Conservation (phyloP, 2,329 filamentous ascomycete species). For the Cytospora mali region DNA sequence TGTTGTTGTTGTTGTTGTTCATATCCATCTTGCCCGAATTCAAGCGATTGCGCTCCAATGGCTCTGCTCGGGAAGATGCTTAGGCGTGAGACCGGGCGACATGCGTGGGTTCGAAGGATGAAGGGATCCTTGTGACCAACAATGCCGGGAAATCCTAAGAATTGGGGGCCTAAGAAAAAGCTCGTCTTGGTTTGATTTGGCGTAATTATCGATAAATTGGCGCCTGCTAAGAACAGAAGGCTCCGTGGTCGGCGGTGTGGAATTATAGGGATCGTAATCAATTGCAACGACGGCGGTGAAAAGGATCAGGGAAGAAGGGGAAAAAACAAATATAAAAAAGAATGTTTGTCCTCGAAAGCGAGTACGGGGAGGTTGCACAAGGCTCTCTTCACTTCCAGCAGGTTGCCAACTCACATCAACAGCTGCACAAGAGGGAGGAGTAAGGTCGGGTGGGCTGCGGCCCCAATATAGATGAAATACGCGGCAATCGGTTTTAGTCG, state of each 20-base stretch:
- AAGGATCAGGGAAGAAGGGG: conserved; percentile 6
- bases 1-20: conserved; percentile 14
- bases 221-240: conserved; percentile 15
- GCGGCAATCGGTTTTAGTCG: conserved; percentile 21
- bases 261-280: conserved; percentile 18
- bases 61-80: conserved; percentile 26
- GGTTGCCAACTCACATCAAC: conserved; percentile 22
- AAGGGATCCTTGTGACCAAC: not conserved
- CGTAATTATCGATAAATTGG: conserved; percentile 26
- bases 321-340: too few species aligned
- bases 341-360: conserved; percentile 22
- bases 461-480: conserved; percentile 21
- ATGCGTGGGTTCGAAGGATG: conserved; percentile 19
- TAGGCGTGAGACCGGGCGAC: conserved; percentile 23
- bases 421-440: conserved; percentile 14
- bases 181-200: conserved; percentile 20
- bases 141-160: conserved; percentile 8
- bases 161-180: conserved; percentile 11
- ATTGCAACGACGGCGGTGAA: conserved; percentile 14
- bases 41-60: conserved; percentile 19
- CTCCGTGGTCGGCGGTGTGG: conserved; percentile 21
- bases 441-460: conserved; percentile 22
- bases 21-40: conserved; percentile 25
- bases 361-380: conserved; percentile 11
- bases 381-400: conserved; percentile 25